These are phyloP conservation scores for Cryptosporidium bovis DNA, from an alignment of 169 alveolate genomes.

Conservation along the genomic window DNA sequence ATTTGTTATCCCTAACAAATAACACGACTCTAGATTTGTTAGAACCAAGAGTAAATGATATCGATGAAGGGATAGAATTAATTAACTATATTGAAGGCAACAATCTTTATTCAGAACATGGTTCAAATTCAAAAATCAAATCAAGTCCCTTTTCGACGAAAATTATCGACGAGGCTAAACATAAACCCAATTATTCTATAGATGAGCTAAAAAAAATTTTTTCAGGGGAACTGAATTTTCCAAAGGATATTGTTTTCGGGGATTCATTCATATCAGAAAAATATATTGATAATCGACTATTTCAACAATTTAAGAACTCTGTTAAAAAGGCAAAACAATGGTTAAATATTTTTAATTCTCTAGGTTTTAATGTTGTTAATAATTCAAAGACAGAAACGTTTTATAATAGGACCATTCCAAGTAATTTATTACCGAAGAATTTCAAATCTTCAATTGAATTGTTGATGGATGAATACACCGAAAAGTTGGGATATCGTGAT, in stretches of 20 bases:
- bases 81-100: constrained; percentile 22
- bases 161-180: background rate
- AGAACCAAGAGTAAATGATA: constrained; percentile 1
- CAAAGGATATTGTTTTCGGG: background rate
- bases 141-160: too few species aligned
- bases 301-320: constrained; percentile 22
- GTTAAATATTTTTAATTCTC: constrained; percentile 19
- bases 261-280: background rate
- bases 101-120: background rate
- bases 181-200: background rate
- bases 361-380: constrained; percentile 2
- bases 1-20: background rate
- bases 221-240: background rate
- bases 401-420: constrained; percentile 15
- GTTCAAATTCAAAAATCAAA: background rate
- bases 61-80: constrained; percentile 30
- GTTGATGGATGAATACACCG: constrained; percentile 20
- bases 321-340: constrained; percentile 23
- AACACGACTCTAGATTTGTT: background rate
- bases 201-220: constrained; percentile 15
- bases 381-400: constrained; percentile 15
- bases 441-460: constrained; percentile 34
- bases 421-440: constrained; percentile 11
- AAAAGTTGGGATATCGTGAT: background rate
- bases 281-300: constrained; percentile 32